Evolutionary conservation across 176 grass and related monocot genomes (phyloP), one percentile per base, ranked within the genome.

Genomic region (Cenchrus fungigraminus): DNA sequence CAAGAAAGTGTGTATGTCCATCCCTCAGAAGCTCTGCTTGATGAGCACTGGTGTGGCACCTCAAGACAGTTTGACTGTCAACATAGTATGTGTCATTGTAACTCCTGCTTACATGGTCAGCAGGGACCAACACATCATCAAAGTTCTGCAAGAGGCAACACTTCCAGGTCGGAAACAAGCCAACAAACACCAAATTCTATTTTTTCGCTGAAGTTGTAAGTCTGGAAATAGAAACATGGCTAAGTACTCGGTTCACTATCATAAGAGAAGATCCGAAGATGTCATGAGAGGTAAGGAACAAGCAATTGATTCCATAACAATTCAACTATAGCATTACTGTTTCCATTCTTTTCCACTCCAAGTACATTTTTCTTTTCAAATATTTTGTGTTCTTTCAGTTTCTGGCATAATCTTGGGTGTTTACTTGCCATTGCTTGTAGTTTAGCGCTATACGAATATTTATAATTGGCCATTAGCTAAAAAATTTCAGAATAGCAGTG

Each of bases 21-120:
- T 92, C 87, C 87, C 90, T 91, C 69, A 98, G 77, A 31, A 98
- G 80, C 83, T 95, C 97, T 74, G 97, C 93, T 88, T 98, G 93
- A 90, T 98, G 97, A 80, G 95, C 95, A 22, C 92, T 95, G 57
- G 95, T 98, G 74, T 98, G 95, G 45, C 90, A 97, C 82, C 89
- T 92, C 81, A 94, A 80, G 78, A 92, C 90, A n/a, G 87, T 90
- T 72, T 94, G 88, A 55, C 81, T 66, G 44, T 95, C 87, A 76
- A 98, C 92, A 84, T 98, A 98, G 73, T 98, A 98, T 20, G 95
- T 98, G 54, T 98, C 95, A 84, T 98, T 95, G 85, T 98, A 98
- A 82, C 92, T 98, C 87, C 95, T 84, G 63, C 95, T 98, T 40
- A 98, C 85, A 83, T 98, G 95, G 62, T 95, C 92, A 78, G 92